These are phyloP conservation scores for Pestalotiopsis sp. DNA, from an alignment of 2,329 filamentous ascomycete genomes.

Conservation along the genomic window DNA sequence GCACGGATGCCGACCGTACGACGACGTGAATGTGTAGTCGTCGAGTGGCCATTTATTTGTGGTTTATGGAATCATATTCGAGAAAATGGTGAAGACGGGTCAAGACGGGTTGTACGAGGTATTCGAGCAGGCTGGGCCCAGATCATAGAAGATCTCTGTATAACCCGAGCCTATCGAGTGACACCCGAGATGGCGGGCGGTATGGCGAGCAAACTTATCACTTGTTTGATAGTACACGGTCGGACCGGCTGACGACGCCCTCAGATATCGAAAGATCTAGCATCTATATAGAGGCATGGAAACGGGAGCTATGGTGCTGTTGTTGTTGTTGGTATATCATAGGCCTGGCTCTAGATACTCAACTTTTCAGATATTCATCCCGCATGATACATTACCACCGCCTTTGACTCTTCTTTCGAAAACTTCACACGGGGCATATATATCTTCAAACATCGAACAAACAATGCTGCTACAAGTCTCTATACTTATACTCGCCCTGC, in stretches of 20 bases:
- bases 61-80: too few relatives aligned
- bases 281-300: neutral
- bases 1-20: too few relatives aligned
- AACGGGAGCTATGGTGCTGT: neutral
- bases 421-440: too few relatives aligned
- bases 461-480: neutral
- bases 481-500: neutral
- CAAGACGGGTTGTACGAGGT: neutral
- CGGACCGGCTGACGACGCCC: conserved; percentile 3
- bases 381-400: too few relatives aligned
- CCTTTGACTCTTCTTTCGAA: too few relatives aligned
- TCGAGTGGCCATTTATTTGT: too few relatives aligned
- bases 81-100: too few relatives aligned
- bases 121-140: neutral
- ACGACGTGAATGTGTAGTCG: too few relatives aligned
- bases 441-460: neutral
- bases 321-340: neutral
- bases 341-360: neutral
- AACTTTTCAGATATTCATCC: neutral
- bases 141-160: neutral
- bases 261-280: neutral
- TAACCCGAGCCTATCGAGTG: neutral
- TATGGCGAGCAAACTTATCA: neutral
- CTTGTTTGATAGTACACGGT: conserved; percentile 6
- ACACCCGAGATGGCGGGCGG: neutral